Base-by-base conservation (phyloP, 2,329 filamentous ascomycete genomes). In the Microdochium nivale region DNA sequence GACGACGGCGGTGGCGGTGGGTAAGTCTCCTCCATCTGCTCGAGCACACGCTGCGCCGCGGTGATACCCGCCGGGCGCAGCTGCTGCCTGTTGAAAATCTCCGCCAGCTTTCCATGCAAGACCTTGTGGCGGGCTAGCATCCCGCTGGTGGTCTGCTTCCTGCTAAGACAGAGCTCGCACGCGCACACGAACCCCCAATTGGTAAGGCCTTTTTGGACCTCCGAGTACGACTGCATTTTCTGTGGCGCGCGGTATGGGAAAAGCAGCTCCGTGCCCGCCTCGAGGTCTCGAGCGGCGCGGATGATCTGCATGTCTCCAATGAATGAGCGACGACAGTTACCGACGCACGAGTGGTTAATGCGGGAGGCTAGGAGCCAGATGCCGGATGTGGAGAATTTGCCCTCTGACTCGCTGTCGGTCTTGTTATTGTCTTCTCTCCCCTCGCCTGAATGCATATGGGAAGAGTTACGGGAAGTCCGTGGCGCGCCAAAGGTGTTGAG, bases 281-380 rank as follows among this genome's bases (percentile, higher is more conserved):
- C 55, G 0, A 82, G 60, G 44, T 77, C 69, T 10, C 56, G 57
- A 0, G 69, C 62, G 0, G 78, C 78, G 8, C 75, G 73, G 23
- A 81, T 49, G 8, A 81, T 67, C 55, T 71, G 67, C 65, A 82
- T 70, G 56, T 83, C 77, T 2, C 78, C 77, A 35, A 81, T 76
- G 58, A 79, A 80, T 1, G 70, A 61, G 16, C 73, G 73, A 0
- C 52, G 54, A 19, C 69, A 70, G 55, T 80, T 82, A 10, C 60
- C 59, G 3, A 69, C 19, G 58, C 79, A 83, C 11, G 68, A 70
- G 54, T 82, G 78, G 52, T 83, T 82, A 55, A 79, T 71, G 51
- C 68, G 65, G 0, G 78, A 76, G 3, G 75, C 73, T 1, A 66
- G 53, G 2, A 64, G 52, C 76, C 78, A 83, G 13, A 80, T 51